A percentile compares a stretch with the other conserved stretches of the same genome.
These are phyloP conservation scores for Mikania micrantha DNA, from an alignment of 129 eudicot genomes.

Conservation along the genomic window DNA sequence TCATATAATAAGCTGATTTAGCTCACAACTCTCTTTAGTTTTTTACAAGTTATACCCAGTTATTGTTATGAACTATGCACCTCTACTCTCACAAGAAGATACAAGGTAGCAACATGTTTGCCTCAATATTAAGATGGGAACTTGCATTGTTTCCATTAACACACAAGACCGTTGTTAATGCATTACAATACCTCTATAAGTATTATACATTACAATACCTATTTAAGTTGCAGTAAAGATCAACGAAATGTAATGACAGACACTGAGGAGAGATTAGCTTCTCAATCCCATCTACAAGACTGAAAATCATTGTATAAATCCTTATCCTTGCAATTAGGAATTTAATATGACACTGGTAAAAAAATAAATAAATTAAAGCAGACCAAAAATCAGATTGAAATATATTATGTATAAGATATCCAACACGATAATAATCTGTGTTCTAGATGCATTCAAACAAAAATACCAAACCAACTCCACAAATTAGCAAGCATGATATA, in stretches of 20 bases:
- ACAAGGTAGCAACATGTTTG: neutral
- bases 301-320: neutral
- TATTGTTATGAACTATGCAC: neutral
- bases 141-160: neutral
- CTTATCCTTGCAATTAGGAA: neutral
- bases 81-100: neutral
- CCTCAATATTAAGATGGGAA: neutral
- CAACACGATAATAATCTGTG: neutral
- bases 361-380: neutral
- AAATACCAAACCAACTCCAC: neutral
- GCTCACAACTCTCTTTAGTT: neutral
- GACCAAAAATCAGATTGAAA: neutral
- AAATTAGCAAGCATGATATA: neutral
- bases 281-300: neutral
- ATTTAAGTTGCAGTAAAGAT: neutral
- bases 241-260: neutral
- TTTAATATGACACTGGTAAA: neutral
- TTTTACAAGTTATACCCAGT: neutral
- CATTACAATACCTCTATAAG: neutral
- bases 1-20: conserved; percentile 5
- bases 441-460: neutral
- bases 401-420: too few species aligned
- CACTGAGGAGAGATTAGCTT: neutral
- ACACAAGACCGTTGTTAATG: neutral
- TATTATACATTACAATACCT: too few species aligned